phyloP scores from a whole-genome alignment of 2,329 filamentous ascomycete species.

The Verticillium alfalfae region DNA sequence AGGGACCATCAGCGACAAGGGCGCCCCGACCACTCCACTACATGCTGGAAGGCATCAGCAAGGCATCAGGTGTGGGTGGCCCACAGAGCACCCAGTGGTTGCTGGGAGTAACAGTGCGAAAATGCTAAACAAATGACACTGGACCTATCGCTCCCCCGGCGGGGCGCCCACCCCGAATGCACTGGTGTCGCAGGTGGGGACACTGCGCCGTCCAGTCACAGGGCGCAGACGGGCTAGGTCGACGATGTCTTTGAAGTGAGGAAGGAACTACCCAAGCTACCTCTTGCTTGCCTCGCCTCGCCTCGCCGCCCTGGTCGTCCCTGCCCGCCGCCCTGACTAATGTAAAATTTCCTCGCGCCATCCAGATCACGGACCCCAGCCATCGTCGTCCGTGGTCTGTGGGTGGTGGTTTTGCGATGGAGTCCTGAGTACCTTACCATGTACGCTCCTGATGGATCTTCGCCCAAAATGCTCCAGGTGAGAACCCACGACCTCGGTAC shows the following conservation, averaged over 20 bases:
- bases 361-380: neutral
- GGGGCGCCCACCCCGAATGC: neutral
- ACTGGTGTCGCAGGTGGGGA: neutral
- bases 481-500: neutral
- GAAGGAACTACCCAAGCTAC: neutral
- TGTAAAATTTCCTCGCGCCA: constrained; percentile 8
- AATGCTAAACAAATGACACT: neutral
- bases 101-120: neutral
- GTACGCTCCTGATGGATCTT: too few species aligned
- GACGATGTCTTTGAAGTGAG: neutral
- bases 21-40: neutral
- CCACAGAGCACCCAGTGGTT: neutral
- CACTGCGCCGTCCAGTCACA: neutral
- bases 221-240: neutral
- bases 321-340: constrained; percentile 11
- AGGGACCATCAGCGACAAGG: neutral
- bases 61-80: neutral
- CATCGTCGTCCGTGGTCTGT: neutral
- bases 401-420: too few species aligned
- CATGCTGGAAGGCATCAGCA: neutral
- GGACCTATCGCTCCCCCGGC: neutral
- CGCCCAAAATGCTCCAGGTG: neutral
- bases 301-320: constrained; percentile 1
- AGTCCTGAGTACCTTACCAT: too few species aligned
- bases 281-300: neutral